These are phyloP conservation scores for Thermomucor indicae-seudaticae DNA, from an alignment of 371 early-diverging fungal genomes.

Conservation along the genomic window DNA sequence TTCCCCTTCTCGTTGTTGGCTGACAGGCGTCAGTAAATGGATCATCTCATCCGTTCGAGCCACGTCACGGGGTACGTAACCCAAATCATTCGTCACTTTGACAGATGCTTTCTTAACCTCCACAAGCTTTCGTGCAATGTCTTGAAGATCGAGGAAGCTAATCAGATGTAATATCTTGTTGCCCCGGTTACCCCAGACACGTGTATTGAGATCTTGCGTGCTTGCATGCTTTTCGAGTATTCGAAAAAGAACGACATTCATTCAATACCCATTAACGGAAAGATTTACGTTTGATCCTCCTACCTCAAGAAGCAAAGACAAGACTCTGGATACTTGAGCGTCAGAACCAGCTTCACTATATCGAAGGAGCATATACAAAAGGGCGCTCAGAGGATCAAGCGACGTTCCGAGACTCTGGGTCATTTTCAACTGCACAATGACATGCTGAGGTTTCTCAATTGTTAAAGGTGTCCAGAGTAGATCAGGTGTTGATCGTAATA, in stretches of 20 bases:
- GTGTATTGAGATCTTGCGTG: conserved; percentile 5
- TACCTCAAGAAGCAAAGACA: conserved; percentile 14
- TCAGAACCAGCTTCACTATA: conserved; percentile 7
- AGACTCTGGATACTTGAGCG: conserved; percentile 2
- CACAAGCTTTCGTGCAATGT: conserved; percentile 11
- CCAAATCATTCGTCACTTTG: conserved; percentile 9
- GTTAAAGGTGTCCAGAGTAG: conserved; percentile 27
- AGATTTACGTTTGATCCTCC: neutral
- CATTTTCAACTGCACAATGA: conserved; percentile 6
- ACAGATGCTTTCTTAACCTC: conserved; percentile 4
- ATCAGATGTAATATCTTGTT: conserved; percentile 16
- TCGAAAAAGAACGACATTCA: neutral
- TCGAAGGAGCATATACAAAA: conserved; percentile 13
- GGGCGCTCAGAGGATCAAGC: conserved; percentile 10
- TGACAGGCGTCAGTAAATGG: neutral
- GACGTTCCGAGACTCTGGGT: conserved; percentile 11
- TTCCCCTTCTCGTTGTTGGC: too few relatives aligned
- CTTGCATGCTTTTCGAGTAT: conserved; percentile 1
- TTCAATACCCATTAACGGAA: neutral
- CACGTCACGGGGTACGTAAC: conserved; percentile 12
- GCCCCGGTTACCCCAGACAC: conserved; percentile 12
- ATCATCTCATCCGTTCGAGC: conserved; percentile 10
- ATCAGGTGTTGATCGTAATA: conserved; percentile 18
- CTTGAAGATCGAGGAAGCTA: conserved; percentile 12
- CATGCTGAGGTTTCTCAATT: conserved; percentile 12